Evolutionary conservation across 1,139 yeast genomes (phyloP).

Genomic region (Arxiozyma slooffiae): DNA sequence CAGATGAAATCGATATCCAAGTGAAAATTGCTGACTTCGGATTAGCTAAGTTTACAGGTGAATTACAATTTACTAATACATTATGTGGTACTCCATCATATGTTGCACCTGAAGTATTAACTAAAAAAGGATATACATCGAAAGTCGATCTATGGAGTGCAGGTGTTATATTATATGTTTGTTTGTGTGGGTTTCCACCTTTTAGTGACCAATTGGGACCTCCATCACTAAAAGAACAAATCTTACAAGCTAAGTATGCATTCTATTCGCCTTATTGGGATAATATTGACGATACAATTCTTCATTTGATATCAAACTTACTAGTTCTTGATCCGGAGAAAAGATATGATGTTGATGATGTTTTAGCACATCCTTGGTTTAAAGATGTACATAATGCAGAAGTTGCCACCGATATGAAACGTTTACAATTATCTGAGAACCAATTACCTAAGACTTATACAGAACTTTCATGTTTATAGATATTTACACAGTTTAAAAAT

Average conservation of each 20-base stretch:
- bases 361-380: constrained; percentile 55
- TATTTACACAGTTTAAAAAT: constrained; percentile 1
- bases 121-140: constrained; percentile 51
- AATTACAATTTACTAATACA: constrained; percentile 62
- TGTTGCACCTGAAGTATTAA: constrained; percentile 69
- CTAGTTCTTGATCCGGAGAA: constrained; percentile 48
- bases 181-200: constrained; percentile 78
- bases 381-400: constrained; percentile 9
- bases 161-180: constrained; percentile 65
- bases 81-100: constrained; percentile 79
- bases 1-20: constrained; percentile 47
- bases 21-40: constrained; percentile 81
- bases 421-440: constrained; percentile 19
- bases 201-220: constrained; percentile 76
- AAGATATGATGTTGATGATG: constrained; percentile 43
- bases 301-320: constrained; percentile 55
- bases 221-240: constrained; percentile 68
- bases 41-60: constrained; percentile 70
- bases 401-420: constrained; percentile 14
- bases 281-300: constrained; percentile 49
- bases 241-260: constrained; percentile 54
- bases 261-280: constrained; percentile 80
- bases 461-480: constrained; percentile 21
- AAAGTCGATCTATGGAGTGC: constrained; percentile 75
- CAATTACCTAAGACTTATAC: constrained; percentile 29